Percentiles rank a stretch among this genome's conserved stretches.
phyloP scores from a whole-genome alignment of 352 stramenopile genomes.

The Blastocystis sp. region DNA sequence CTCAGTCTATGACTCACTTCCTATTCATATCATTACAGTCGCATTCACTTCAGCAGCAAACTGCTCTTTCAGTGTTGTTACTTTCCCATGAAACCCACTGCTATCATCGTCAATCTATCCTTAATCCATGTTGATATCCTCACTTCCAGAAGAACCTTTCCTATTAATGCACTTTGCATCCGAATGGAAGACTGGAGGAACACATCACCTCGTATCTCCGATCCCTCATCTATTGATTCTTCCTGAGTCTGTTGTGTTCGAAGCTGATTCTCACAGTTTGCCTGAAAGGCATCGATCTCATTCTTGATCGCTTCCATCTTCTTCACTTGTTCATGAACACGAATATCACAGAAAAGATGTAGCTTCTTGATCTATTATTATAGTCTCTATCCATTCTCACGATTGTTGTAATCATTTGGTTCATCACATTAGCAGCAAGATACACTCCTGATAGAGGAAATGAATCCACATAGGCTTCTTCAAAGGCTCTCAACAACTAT shows the following conservation, averaged over 20 bases:
- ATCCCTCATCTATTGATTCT: background rate
- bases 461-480: background rate
- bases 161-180: background rate
- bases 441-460: background rate
- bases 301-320: background rate
- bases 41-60: background rate
- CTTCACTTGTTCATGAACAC: conserved; percentile 30
- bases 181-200: conserved; percentile 14
- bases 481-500: conserved; percentile 21
- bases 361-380: conserved; percentile 1
- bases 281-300: conserved; percentile 20
- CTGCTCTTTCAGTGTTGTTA: background rate
- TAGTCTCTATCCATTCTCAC: background rate
- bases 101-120: conserved; percentile 6
- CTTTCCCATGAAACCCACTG: background rate
- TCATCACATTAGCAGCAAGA: background rate
- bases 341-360: conserved; percentile 18
- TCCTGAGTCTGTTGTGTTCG: background rate
- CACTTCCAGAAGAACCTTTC: conserved; percentile 25
- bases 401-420: background rate
- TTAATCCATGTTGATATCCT: background rate
- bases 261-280: background rate
- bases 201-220: background rate
- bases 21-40: background rate
- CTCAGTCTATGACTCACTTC: background rate